Base-by-base conservation (phyloP, 2,329 filamentous ascomycete genomes). In the Aureobasidium sp. region DNA sequence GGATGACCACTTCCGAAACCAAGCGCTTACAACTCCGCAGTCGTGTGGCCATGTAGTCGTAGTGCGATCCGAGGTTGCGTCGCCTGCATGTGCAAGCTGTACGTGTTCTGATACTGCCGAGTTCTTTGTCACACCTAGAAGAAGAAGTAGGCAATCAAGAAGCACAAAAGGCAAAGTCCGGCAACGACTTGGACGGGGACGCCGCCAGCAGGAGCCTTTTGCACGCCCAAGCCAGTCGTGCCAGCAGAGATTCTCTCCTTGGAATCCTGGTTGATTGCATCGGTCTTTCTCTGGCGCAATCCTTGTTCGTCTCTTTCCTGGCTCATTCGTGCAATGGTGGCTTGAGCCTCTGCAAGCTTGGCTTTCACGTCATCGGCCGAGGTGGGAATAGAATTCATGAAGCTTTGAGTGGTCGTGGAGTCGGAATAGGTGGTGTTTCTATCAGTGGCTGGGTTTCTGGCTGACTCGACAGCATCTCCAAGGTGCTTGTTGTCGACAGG, bases 101-200 rank as follows among this genome's bases (percentile, higher is more conserved):
- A 27, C 23, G 27, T 44, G 27, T 46, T 34, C 27, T 20, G 39
- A 57, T 20, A 44, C 29, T 10, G 53, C 51, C 53, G 44, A 2
- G 15, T 12, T 26, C 46, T 13, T 46, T 26, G 15, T 57, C 37
- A 27, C 42, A 63, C 65, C 81, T 86, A 99, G 77, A 99, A 99
- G 80, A 99, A 91, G 76, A 97, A 85, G 78, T 97, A 99, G 61
- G 91, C 94, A 69, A 97, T 83, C 72, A 99, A 77, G 79, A 99
- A 99, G 80, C 90, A 92, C 66, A 96, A 70, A 70, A 99, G 80
- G 73, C 92, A 97, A 47, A 99, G 79, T 26, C 85, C 80, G 26
- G 94, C 93, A 48, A 90, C 90, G 65, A 93, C 84, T 74, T 93
- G 88, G 55, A 99, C 85, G 0, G 94, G 87, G 3, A 99, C 93